A percentile compares a stretch with the other conserved stretches of the same genome.
These are phyloP conservation scores for Hemisphaericaspora lyxosophila DNA, from an alignment of 1,139 yeast genomes.

Conservation along the genomic window DNA sequence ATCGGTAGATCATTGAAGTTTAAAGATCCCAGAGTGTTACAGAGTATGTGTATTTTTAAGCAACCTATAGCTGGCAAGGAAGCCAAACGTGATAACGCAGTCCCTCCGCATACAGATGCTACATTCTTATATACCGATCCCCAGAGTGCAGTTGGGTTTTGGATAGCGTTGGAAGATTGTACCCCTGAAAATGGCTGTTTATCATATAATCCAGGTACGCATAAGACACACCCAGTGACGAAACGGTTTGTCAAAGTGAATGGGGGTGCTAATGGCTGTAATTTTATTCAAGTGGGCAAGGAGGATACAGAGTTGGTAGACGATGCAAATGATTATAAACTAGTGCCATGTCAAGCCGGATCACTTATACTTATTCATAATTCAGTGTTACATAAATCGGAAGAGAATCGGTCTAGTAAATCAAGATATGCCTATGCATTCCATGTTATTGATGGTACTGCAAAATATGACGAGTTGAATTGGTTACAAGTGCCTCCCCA, in stretches of 20 bases:
- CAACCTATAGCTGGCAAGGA: conserved; percentile 47
- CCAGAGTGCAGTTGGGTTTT: conserved; percentile 71
- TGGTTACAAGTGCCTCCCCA: conserved; percentile 78
- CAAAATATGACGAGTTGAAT: conserved; percentile 59
- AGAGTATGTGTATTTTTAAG: conserved; percentile 78
- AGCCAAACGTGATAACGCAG: conserved; percentile 58
- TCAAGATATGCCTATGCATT: conserved; percentile 79
- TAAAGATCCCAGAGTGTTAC: conserved; percentile 68
- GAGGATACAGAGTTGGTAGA: conserved; percentile 17
- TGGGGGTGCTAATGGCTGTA: conserved; percentile 53
- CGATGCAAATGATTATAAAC: conserved; percentile 39
- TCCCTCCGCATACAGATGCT: conserved; percentile 79
- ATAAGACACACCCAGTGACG: conserved; percentile 54
- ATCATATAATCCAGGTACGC: conserved; percentile 74
- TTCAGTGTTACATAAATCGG: conserved; percentile 71
- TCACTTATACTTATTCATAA: conserved; percentile 68
- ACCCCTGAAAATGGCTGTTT: conserved; percentile 68
- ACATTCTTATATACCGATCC: conserved; percentile 74
- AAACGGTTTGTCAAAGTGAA: conserved; percentile 63
- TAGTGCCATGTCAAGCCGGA: conserved; percentile 70
- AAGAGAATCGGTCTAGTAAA: conserved; percentile 50
- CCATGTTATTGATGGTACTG: conserved; percentile 70
- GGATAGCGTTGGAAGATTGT: conserved; percentile 83
- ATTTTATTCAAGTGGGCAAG: conserved; percentile 35
- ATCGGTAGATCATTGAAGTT: conserved; percentile 56